Evolutionary conservation across 2,329 filamentous ascomycete species (phyloP).

Genomic region (Ascomycota sp.): DNA sequence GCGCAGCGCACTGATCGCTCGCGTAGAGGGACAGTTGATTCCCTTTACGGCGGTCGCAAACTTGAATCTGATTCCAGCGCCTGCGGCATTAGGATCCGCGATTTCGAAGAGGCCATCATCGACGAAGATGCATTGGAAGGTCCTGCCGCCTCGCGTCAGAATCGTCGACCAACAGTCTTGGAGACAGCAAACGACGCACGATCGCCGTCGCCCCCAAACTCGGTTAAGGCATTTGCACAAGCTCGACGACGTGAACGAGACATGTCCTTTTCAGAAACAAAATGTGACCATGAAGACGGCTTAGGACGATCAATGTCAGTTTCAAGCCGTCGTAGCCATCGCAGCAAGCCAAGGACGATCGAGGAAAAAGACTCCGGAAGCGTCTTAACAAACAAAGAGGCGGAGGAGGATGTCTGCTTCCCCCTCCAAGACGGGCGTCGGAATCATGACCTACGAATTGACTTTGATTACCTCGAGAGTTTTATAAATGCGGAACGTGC

Average conservation of each 20-base stretch:
- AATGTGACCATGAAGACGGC: slow-evolving; percentile 20
- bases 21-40: slow-evolving; percentile 56
- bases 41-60: slow-evolving; percentile 36
- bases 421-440: slow-evolving; percentile 46
- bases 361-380: slow-evolving; percentile 42
- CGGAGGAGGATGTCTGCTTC: slow-evolving; percentile 78
- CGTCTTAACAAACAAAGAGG: slow-evolving; percentile 45
- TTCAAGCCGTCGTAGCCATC: slow-evolving; percentile 39
- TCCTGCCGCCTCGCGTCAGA: slow-evolving; percentile 21
- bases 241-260: slow-evolving; percentile 69
- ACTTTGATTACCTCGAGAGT: slow-evolving; percentile 85
- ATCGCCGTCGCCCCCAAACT: slow-evolving; percentile 79
- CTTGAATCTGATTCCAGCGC: slow-evolving; percentile 16
- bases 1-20: slow-evolving; percentile 38
- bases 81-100: slow-evolving; percentile 37
- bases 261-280: slow-evolving; percentile 30
- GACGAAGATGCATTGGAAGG: slow-evolving; percentile 46
- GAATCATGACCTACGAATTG: slow-evolving; percentile 62
- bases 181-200: slow-evolving; percentile 37
- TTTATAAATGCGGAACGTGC: slow-evolving; percentile 51
- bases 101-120: slow-evolving; percentile 71
- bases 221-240: slow-evolving; percentile 90
- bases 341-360: slow-evolving; percentile 36
- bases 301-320: slow-evolving; percentile 54
- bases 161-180: slow-evolving; percentile 35